Evolutionary conservation across 1,284 basidiomycete genomes (phyloP), one percentile per base, ranked within the genome.

Genomic region (Microbotryum silenes-acaulis): DNA sequence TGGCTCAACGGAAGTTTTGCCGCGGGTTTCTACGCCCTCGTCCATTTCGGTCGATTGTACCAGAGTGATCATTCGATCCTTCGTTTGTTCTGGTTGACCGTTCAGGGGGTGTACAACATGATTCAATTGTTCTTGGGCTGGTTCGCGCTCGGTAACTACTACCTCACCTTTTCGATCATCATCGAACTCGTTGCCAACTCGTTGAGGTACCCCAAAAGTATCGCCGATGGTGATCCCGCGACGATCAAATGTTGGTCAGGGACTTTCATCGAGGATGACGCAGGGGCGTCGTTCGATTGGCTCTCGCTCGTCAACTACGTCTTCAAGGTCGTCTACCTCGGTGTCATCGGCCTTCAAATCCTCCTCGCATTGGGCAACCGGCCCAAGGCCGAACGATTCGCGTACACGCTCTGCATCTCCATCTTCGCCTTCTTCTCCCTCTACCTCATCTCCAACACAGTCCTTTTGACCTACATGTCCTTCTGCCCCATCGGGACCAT

Each of bases 1-100:
- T 72, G 91, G 94, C 75, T 97, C 71, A 98, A 98, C 73, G 94
- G 94, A 64, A 94, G 90, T 14, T 97, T 97, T 72, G 93, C 93
- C 45, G 94, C 93, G 10, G 92, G 91, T 3, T 87, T 97, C 61
- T 97, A 97, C 76, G 85, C 91, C 14, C 76, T 96, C n/a, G 88
- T 92, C 70, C 91, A 96, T 77, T 97, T 97, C 77, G 91, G 90
- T 79, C 81, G 85, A 67, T 81, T 97, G 59, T 97, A 97, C 77
- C 83, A 81, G 72, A 90, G 88, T 49, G 29, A 82, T 86, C 60
- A 84, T 91, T 70, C 85, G 74, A 67, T 72, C 57, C 46, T 70
- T 29, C 60, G 67, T 23, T 51, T 70, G 25, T 65, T 68, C 79
- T 92, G 96, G 79, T 85, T 97, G 75, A 93, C 97, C 73, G 73